A percentile compares a stretch with the other conserved stretches of the same genome.
Conservation (phyloP, 1,284 basidiomycete genomes). For the Trichosporon inkin region DNA sequence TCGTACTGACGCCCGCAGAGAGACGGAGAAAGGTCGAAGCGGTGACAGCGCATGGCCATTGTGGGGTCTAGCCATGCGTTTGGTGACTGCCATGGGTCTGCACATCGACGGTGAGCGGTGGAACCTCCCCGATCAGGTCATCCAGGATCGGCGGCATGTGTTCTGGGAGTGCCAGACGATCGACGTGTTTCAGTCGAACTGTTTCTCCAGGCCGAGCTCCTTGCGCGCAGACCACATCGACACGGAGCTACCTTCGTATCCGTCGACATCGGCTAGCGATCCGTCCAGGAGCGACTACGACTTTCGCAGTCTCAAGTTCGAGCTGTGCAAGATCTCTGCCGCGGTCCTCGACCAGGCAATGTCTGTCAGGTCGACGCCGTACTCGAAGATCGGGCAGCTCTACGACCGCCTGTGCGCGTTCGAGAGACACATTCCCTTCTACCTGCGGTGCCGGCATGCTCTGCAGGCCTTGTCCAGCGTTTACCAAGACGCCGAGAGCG, state of each 20-base stretch:
- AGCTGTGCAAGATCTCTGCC: slow-evolving; percentile 30
- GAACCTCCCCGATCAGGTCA: slow-evolving; percentile 36
- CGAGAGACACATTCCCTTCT: slow-evolving; percentile 30
- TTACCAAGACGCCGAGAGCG: slow-evolving; percentile 26
- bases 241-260: slow-evolving; percentile 28
- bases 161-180: slow-evolving; percentile 34
- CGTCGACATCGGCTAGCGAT: neutral
- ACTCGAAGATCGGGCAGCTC: slow-evolving; percentile 23
- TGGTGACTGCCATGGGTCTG: slow-evolving; percentile 36
- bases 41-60: slow-evolving; percentile 43
- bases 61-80: slow-evolving; percentile 38
- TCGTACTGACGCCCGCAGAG: slow-evolving; percentile 13
- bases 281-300: neutral
- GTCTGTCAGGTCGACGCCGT: slow-evolving; percentile 25
- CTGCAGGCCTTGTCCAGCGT: slow-evolving; percentile 26
- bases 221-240: slow-evolving; percentile 31
- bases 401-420: slow-evolving; percentile 32
- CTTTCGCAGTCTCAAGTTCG: slow-evolving; percentile 33
- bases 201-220: slow-evolving; percentile 35
- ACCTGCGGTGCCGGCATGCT: slow-evolving; percentile 31
- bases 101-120: slow-evolving; percentile 45
- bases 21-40: slow-evolving; percentile 35
- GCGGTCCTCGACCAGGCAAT: slow-evolving; percentile 29
- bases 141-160: slow-evolving; percentile 35
- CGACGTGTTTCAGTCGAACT: slow-evolving; percentile 34